Evolutionary conservation across 164 flowering plant genomes (phyloP), one percentile per base, ranked within the genome.

Genomic region (Stephania yunnanensis): DNA sequence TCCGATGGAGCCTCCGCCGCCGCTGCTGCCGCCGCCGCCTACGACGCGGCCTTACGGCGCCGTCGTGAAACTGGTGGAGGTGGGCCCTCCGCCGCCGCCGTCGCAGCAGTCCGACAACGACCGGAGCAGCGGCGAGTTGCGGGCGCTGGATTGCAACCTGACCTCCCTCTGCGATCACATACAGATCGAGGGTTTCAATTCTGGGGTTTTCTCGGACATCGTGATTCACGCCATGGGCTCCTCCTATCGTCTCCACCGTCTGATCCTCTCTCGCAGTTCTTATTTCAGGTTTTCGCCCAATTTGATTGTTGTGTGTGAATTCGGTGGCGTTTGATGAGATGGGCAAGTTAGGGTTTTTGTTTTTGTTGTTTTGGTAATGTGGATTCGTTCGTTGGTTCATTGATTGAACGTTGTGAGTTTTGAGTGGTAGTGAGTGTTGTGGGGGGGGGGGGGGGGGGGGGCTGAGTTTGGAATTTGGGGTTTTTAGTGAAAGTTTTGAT

Each of bases 231-330:
- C 92, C 73, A 89, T 91, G 95, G 93, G 93, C 71, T 83, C 92
- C 78, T 87, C 94, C 68, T 95, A 92, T 81, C 97, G 75, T 74
- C 97, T 95, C 78, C 99, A 95, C 73, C 99, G 98, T 68, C 84
- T 95, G 46, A 88, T 95, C 67, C 90, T 95, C 79, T 95, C 99
- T 70, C 91, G 99, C 70, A 95, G 98, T 85, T 90, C 99, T 29
- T 95, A 93, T 80, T 95, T 95, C 90, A 89, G 99, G 99, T 91
- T 42, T 52, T 19, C n/a, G 53, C 30, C 10, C 13, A 58, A 46
- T 77, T 67, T 5, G 3, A 36, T 36, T 36, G 42, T 36, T 58
- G 5, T 15, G 17, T 58, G n/a, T 58, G 19, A 15, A 36, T 36
- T 36, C 1, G 42, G 42, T 36, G 42, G 42, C 42, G 4, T 36